Base-by-base conservation (phyloP, 2,329 filamentous ascomycete genomes). In the Fusarium sambucinum region DNA sequence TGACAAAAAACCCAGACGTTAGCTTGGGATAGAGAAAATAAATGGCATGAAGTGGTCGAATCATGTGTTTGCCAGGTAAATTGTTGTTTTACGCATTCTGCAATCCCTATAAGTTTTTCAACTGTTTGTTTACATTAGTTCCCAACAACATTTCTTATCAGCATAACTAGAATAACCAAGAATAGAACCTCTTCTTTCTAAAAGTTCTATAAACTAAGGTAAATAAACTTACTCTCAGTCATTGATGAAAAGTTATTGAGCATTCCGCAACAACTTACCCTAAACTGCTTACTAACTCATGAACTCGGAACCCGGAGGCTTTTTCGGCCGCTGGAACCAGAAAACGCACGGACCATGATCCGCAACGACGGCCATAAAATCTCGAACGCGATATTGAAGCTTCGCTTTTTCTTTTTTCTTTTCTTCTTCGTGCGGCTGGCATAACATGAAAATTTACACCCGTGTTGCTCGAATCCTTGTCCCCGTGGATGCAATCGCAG, bases 361-460 rank as follows among this genome's bases (percentile, higher is more conserved):
- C 21, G 27, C 21, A 21, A 11, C 52, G 32, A 54, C 33, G 21
- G 33, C 23, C 51, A 76, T 77, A 79, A 79, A 77, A 65, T 70
- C 66, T 69, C 66, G 45, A 62, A 51, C 56, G 48, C 59, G 48
- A 30, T 44, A 25, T 21, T 21, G n/a, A 71, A 76, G 72, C 70
- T 40, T 1, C 51, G 67, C 75, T 76, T 74, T 79, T 77, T 80
- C 79, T 82, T 81, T 81, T 75, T 80, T 77, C 81, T 87, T 87
- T 84, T 82, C 82, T 85, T 86, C 88, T 86, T 92, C 84, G 90
- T 94, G 91, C 91, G 91, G 91, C 90, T 83, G 89, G 89, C 88
- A 90, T 88, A 85, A 90, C 86, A 82, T 81, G 78, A 82, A 85
- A 83, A 81, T 83, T 78, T 87, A 87, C 87, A 86, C 88, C 90